A percentile compares a stretch with the other conserved stretches of the same genome.
These are phyloP conservation scores for Rauvolfia tetraphylla DNA, from an alignment of 257 asterid genomes.

Conservation along the genomic window DNA sequence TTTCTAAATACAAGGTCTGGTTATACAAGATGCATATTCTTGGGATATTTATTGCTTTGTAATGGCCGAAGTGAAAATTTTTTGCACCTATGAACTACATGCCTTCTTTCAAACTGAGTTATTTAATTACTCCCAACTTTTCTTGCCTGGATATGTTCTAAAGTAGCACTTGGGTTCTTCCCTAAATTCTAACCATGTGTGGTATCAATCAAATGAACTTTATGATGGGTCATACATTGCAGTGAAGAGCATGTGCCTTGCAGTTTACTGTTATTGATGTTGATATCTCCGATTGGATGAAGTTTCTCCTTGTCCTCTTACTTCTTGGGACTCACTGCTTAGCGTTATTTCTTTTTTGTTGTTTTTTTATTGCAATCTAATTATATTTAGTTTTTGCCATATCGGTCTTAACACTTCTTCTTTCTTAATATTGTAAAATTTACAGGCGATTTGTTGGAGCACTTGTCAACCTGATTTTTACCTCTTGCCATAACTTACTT, in stretches of 20 bases:
- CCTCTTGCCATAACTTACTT: slow-evolving; percentile 84
- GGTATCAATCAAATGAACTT: slow-evolving; percentile 9
- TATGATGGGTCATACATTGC: slow-evolving; percentile 36
- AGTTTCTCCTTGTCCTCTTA: slow-evolving; percentile 22
- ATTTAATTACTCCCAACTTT: neutral
- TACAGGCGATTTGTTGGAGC: slow-evolving; percentile 95
- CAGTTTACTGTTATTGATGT: slow-evolving; percentile 32
- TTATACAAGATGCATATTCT: neutral
- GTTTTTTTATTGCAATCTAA: neutral
- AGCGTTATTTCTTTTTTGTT: neutral
- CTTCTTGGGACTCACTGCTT: slow-evolving; percentile 3
- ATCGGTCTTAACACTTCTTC: slow-evolving; percentile 20
- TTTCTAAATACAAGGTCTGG: neutral
- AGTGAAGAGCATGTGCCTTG: slow-evolving; percentile 32
- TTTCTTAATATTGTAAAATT: slow-evolving; percentile 41
- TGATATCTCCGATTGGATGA: slow-evolving; percentile 8
- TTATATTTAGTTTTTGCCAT: neutral
- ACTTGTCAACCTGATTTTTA: slow-evolving; percentile 74
- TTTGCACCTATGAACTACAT: neutral
- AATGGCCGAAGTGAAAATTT: neutral
- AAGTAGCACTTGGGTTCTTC: neutral
- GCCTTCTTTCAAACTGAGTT: neutral
- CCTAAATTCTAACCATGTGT: neutral
- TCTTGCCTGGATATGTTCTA: neutral
- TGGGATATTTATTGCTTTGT: neutral